These are phyloP conservation scores for Kwoniella pini DNA, from an alignment of 768 basidiomycete species.

Conservation along the genomic window DNA sequence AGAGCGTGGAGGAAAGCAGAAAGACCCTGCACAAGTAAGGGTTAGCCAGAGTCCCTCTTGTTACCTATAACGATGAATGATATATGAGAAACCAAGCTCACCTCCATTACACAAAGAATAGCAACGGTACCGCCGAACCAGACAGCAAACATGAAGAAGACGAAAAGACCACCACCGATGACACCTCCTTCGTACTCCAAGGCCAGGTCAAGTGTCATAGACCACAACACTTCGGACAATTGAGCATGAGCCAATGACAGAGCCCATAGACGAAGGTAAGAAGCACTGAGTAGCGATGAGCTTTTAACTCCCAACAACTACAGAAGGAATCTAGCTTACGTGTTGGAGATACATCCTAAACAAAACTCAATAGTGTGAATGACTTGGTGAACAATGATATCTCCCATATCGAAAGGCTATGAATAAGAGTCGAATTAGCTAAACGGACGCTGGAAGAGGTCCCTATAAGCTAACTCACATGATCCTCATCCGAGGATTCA, in stretches of 20 bases:
- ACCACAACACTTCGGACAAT: constrained; percentile 70
- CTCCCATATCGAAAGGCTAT: constrained; percentile 85
- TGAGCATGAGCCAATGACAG: constrained; percentile 97
- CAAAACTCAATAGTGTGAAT: constrained; percentile 99
- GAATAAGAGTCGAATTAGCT: constrained; percentile 42
- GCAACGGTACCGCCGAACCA: constrained; percentile 79
- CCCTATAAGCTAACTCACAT: constrained; percentile 63
- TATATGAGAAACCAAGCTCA: constrained; percentile 56
- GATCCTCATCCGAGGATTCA: constrained; percentile 73
- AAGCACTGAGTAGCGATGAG: constrained; percentile 48
- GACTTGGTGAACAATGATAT: constrained; percentile 92
- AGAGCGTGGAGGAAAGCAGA: constrained; percentile 96
- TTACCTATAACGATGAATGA: neutral
- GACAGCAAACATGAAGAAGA: constrained; percentile 69
- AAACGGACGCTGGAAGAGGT: too few relatives aligned
- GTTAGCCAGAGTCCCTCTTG: neutral
- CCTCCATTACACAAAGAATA: constrained; percentile 94
- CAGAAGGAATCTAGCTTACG: constrained; percentile 59
- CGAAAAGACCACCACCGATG: constrained; percentile 59
- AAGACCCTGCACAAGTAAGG: constrained; percentile 64
- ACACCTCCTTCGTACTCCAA: constrained; percentile 56
- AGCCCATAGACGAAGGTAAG: constrained; percentile 78
- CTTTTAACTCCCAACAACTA: neutral
- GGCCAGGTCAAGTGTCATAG: constrained; percentile 69
- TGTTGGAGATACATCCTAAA: constrained; percentile 97